Conservation (phyloP, 2,329 filamentous ascomycete species). For the Zalaria obscura region DNA sequence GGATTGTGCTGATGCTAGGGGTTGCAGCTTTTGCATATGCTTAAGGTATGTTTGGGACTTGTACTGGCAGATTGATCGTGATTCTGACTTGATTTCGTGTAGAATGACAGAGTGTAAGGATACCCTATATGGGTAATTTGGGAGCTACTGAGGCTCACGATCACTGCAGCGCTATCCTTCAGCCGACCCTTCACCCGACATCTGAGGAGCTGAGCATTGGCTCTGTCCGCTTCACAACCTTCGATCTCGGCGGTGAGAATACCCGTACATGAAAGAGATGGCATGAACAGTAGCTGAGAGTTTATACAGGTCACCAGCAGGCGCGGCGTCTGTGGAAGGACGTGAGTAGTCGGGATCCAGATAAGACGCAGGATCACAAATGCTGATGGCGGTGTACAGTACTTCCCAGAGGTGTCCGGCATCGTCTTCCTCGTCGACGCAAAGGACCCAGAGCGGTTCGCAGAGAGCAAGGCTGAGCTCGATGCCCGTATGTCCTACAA, state of each 20-base stretch:
- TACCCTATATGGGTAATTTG: neutral
- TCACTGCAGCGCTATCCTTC: slow-evolving; percentile 50
- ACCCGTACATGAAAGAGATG: neutral
- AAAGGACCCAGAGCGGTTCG: slow-evolving; percentile 89
- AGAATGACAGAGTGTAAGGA: slow-evolving; percentile 63
- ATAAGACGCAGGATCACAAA: neutral
- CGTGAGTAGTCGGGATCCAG: slow-evolving; percentile 9
- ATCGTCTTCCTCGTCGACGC: slow-evolving; percentile 98
- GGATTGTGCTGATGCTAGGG: no score
- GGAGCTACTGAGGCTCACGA: slow-evolving; percentile 1
- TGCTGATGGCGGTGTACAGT: slow-evolving; percentile 23
- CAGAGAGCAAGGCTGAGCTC: slow-evolving; percentile 91
- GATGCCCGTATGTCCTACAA: slow-evolving; percentile 38
- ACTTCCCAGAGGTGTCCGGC: slow-evolving; percentile 90
- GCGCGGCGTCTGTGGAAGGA: slow-evolving; percentile 91
- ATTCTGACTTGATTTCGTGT: neutral
- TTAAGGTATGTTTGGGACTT: slow-evolving; percentile 60
- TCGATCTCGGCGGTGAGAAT: slow-evolving; percentile 62
- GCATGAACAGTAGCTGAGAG: neutral
- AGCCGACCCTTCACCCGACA: slow-evolving; percentile 82
- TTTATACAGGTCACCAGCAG: slow-evolving; percentile 53
- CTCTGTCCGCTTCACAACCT: slow-evolving; percentile 70
- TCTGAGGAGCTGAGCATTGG: slow-evolving; percentile 88
- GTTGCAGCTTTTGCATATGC: slow-evolving; percentile 62
- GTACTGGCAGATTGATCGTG: neutral